These are phyloP conservation scores for Cyberlindnera misumaiensis DNA, from an alignment of 805 yeast genomes.

Conservation along the genomic window DNA sequence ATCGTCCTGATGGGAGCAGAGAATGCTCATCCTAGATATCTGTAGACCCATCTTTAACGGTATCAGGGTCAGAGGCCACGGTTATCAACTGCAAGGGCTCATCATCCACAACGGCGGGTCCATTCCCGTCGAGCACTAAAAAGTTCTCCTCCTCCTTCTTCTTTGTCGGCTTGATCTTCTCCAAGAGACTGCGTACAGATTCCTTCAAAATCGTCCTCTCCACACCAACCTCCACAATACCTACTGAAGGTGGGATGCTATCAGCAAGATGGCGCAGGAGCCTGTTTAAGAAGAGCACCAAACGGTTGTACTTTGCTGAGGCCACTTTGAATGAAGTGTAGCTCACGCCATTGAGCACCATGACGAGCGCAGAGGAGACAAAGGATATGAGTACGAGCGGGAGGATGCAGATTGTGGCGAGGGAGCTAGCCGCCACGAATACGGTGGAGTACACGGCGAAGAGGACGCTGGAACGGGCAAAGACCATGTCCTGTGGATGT, in stretches of 20 bases:
- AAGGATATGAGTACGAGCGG: constrained; percentile 19
- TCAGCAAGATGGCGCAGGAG: constrained; percentile 21
- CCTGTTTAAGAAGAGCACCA: constrained; percentile 21
- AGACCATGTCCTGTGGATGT: constrained; percentile 3
- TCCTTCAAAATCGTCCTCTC: too few relatives aligned
- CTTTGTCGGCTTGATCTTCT: background rate
- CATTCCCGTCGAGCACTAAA: too few relatives aligned
- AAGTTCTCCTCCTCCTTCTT: background rate
- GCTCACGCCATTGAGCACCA: constrained; percentile 21
- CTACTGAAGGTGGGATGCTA: constrained; percentile 25
- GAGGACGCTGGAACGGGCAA: constrained; percentile 12
- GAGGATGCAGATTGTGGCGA: constrained; percentile 14
- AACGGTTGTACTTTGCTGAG: constrained; percentile 20
- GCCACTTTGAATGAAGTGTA: constrained; percentile 20
- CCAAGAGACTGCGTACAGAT: too few relatives aligned
- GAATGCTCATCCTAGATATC: background rate
- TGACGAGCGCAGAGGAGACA: constrained; percentile 21
- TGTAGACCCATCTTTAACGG: background rate
- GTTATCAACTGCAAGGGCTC: too few relatives aligned
- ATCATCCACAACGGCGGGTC: too few relatives aligned
- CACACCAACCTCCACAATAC: constrained; percentile 14
- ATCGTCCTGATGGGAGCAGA: too few relatives aligned
- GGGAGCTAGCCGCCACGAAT: constrained; percentile 8
- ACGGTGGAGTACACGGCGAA: constrained; percentile 14
- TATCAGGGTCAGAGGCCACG: background rate